Percentiles rank a stretch among this genome's conserved stretches.
phyloP scores from a whole-genome alignment of 139 green algal species.

The Chlorella ohadii region DNA sequence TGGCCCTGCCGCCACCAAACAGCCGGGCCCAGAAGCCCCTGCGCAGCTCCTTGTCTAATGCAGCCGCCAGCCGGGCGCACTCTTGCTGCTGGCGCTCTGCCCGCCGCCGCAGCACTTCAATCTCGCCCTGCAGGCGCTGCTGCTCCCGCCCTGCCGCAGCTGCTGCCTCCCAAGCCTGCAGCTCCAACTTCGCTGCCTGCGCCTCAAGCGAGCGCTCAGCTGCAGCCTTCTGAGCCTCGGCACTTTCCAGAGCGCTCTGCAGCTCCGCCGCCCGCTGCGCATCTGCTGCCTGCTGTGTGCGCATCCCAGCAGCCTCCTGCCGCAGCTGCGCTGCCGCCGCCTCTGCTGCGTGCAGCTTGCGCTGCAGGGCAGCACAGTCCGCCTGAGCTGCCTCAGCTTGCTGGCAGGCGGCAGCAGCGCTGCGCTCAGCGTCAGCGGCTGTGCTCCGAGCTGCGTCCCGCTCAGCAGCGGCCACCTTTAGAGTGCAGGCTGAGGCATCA shows the following conservation, averaged over 20 bases:
- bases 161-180: background rate
- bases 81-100: background rate
- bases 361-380: background rate
- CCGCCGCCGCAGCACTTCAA: background rate
- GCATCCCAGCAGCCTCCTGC: background rate
- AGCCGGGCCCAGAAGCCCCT: background rate
- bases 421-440: background rate
- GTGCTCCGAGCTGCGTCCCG: background rate
- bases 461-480: background rate
- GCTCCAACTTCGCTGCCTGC: background rate
- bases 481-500: background rate
- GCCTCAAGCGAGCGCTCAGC: background rate
- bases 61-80: background rate
- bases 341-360: background rate
- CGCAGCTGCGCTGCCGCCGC: background rate
- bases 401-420: background rate
- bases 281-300: background rate
- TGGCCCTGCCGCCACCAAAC: background rate
- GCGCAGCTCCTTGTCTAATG: background rate
- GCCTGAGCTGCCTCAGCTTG: background rate
- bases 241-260: background rate
- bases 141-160: background rate
- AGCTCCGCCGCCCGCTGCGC: background rate
- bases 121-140: background rate
- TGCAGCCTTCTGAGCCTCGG: background rate